These are phyloP conservation scores for Boletellus ananiceps DNA, from an alignment of 768 basidiomycete species.

Conservation along the genomic window DNA sequence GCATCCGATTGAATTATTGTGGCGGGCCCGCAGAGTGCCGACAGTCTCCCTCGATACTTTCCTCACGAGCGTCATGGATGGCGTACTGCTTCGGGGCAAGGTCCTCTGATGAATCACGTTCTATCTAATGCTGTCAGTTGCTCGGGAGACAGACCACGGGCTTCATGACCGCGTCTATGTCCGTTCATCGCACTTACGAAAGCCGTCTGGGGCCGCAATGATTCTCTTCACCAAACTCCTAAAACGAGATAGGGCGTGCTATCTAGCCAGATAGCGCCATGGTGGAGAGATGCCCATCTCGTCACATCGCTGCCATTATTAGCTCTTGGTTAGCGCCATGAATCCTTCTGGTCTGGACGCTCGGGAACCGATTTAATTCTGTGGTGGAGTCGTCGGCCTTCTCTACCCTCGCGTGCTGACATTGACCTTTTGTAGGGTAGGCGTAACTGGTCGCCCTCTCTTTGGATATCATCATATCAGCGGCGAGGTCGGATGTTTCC, in stretches of 20 bases:
- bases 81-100: not conserved
- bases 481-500: conserved; percentile 31
- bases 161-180: conserved; percentile 6
- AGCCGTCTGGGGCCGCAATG: not conserved
- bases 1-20: not conserved
- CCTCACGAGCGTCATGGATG: not conserved
- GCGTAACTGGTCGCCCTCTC: conserved; percentile 50
- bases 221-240: not conserved
- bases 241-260: not conserved
- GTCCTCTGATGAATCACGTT: not conserved
- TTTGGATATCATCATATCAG: conserved; percentile 39
- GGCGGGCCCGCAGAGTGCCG: not conserved
- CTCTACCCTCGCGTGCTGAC: conserved; percentile 50
- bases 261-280: conserved; percentile 4
- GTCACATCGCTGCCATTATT: conserved; percentile 4
- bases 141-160: not conserved
- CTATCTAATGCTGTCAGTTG: not conserved
- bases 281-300: not conserved
- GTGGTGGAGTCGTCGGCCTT: conserved; percentile 45
- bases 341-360: conserved; percentile 45
- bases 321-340: conserved; percentile 31
- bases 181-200: conserved; percentile 2
- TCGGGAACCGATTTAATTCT: conserved; percentile 50
- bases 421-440: conserved; percentile 47
- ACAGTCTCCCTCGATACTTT: not conserved